Base-by-base conservation (phyloP, 805 yeast genomes). In the Pichia exigua region DNA sequence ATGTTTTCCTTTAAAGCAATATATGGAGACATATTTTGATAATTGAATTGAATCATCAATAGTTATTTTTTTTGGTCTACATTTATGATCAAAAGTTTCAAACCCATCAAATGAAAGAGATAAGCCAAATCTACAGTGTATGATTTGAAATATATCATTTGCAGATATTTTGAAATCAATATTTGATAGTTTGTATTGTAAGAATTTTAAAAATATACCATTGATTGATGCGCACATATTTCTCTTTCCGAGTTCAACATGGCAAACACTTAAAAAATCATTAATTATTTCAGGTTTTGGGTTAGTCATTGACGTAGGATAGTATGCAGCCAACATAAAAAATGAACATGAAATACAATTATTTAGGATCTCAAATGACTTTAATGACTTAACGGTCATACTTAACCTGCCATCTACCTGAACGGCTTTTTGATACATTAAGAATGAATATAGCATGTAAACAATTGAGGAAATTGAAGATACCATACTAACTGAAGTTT, bases 111-210 rank as follows among this genome's bases (percentile, higher is more conserved):
- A 72, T 1, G 82, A 70, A 3, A 90, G 70, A 2, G 72, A 67
- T 47, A 87, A 74, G 44, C 89, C 95, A 59, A 84, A 89, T 11
- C 86, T 75, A 63, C 99, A 94, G 55, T 81, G 74, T 22, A 94
- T 67, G 35, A 88, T 74, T 61, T 92, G 98, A 10, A 88, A 75
- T 45, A 92, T 64, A 44, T 89, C 94, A 10, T 73, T 72, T 45
- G 85, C 91, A 2, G 85, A 74, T 5, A 74, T 74, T 21, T 54
- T 48, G 63, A 67, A 64, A 9, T 73, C 68, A 27, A 77, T 65
- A 0, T 68, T 58, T 17, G 79, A 69, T 35, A 86, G 67, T 20
- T 77, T 73, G 10, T 72, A 70, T 57, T 89, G 85, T 0, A 84
- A 71, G 27, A 85, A 67, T 18, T 73, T 71, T 47, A 94, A 69